A percentile compares a stretch with the other conserved stretches of the same genome.
These are phyloP conservation scores for Aspergillus brunneoviolaceus DNA, from an alignment of 2,329 filamentous ascomycete species.

Conservation along the genomic window DNA sequence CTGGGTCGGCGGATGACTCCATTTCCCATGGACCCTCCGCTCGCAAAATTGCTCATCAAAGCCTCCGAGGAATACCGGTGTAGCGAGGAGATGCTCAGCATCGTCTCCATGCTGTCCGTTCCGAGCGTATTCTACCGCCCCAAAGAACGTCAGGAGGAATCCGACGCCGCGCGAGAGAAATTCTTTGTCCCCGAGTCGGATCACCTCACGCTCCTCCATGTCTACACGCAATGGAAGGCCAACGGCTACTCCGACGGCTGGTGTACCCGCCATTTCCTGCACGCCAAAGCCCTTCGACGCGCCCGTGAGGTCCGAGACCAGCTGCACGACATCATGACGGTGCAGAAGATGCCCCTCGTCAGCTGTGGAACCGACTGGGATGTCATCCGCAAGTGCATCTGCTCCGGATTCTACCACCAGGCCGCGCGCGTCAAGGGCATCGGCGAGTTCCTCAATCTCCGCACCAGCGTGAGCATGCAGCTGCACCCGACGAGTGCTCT, in stretches of 20 bases:
- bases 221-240: conserved; percentile 91
- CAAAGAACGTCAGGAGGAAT: conserved; percentile 94
- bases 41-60: conserved; percentile 92
- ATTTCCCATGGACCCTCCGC: conserved; percentile 95
- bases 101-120: conserved; percentile 96
- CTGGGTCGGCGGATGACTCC: conserved; percentile 92
- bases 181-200: conserved; percentile 98
- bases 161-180: conserved; percentile 91
- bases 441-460: conserved; percentile 94
- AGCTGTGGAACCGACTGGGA: conserved; percentile 98
- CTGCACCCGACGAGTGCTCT: conserved; percentile 91
- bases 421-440: conserved; percentile 94
- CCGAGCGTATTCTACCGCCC: conserved; percentile 96
- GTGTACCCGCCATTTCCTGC: conserved; percentile 91
- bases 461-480: conserved; percentile 90
- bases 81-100: conserved; percentile 96
- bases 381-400: conserved; percentile 91
- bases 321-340: conserved; percentile 87
- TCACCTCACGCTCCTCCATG: conserved; percentile 90
- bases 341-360: conserved; percentile 83
- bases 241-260: conserved; percentile 88
- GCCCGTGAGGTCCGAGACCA: conserved; percentile 95
- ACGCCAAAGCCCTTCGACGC: conserved; percentile 87
- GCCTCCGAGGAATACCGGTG: conserved; percentile 86
- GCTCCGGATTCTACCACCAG: conserved; percentile 96